A percentile compares a stretch with the other conserved stretches of the same genome.
Conservation (phyloP, 495 filamentous ascomycete species). For the Talaromyces nanjingensis region DNA sequence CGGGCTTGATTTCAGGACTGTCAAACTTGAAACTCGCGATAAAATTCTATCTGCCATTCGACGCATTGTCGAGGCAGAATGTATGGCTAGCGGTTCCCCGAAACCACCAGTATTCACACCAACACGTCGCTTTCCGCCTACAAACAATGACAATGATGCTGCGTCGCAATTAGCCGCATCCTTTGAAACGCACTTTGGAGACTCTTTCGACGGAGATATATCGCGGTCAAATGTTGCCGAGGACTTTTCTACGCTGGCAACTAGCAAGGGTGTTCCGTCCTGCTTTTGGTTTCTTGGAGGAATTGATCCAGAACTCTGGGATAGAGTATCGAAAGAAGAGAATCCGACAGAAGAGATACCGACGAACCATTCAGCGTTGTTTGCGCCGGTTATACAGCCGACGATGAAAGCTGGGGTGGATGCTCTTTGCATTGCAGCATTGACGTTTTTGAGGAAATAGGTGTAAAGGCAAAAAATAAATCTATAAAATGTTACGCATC, state of each 20-base stretch:
- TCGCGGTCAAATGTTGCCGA: constrained; percentile 35
- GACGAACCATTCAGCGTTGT: constrained; percentile 53
- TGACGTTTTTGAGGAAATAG: constrained; percentile 33
- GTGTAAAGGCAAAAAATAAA: no score
- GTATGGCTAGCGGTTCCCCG: constrained; percentile 38
- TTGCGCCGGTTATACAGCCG: constrained; percentile 57
- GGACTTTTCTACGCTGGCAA: constrained; percentile 39
- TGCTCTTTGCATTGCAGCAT: constrained; percentile 48
- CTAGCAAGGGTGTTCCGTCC: constrained; percentile 27
- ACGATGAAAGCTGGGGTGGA: constrained; percentile 52
- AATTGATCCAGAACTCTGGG: constrained; percentile 36
- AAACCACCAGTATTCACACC: constrained; percentile 35
- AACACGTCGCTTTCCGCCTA: constrained; percentile 39
- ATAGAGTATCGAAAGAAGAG: constrained; percentile 22
- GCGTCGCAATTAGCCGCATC: constrained; percentile 22
- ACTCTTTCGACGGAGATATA: constrained; percentile 30
- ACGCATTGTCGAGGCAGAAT: constrained; percentile 47
- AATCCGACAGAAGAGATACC: constrained; percentile 24
- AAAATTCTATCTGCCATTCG: constrained; percentile 32
- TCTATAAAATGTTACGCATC: no score
- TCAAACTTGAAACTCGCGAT: constrained; percentile 31
- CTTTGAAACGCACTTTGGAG: constrained; percentile 32
- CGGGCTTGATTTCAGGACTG: constrained; percentile 38
- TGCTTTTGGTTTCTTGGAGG: constrained; percentile 44
- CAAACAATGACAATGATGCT: constrained; percentile 28